These are phyloP conservation scores for Rhizopus delemar DNA, from an alignment of 371 early-diverging fungal species.

Conservation along the genomic window DNA sequence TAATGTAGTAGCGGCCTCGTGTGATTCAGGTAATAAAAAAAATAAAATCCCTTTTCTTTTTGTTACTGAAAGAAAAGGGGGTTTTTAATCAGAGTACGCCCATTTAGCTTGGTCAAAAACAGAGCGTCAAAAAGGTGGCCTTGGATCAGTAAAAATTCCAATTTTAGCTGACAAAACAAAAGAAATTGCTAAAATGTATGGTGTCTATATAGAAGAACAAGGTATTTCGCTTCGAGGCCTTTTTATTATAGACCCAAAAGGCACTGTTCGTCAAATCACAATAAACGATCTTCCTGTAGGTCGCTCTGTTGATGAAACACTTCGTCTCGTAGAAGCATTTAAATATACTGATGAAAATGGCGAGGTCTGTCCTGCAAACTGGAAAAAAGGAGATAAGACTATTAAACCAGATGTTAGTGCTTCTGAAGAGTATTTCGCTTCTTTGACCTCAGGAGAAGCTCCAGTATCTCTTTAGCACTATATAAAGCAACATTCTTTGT, in stretches of 20 bases:
- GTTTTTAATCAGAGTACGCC: slow-evolving; percentile 31
- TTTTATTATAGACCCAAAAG: slow-evolving; percentile 80
- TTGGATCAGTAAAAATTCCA: slow-evolving; percentile 75
- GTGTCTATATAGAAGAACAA: slow-evolving; percentile 67
- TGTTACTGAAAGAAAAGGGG: background rate
- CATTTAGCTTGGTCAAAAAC: slow-evolving; percentile 68
- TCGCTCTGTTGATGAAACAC: slow-evolving; percentile 70
- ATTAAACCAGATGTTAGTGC: slow-evolving; percentile 71
- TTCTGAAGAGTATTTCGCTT: slow-evolving; percentile 77
- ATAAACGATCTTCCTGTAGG: slow-evolving; percentile 79
- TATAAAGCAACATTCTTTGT: background rate
- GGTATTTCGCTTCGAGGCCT: slow-evolving; percentile 62
- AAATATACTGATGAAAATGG: slow-evolving; percentile 72
- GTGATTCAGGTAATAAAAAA: slow-evolving; percentile 38
- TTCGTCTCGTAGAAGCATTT: slow-evolving; percentile 81
- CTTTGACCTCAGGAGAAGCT: background rate
- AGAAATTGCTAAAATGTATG: slow-evolving; percentile 70
- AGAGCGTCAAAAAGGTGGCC: slow-evolving; percentile 78
- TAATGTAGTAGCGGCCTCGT: slow-evolving; percentile 48
- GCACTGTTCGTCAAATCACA: slow-evolving; percentile 56
- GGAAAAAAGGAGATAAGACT: slow-evolving; percentile 76
- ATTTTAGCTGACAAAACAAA: slow-evolving; percentile 74
- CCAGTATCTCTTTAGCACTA: background rate
- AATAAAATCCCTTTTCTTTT: background rate
- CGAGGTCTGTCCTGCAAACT: slow-evolving; percentile 85